Conservation (phyloP, 2,329 filamentous ascomycete species). For the Colletotrichum limetticola region DNA sequence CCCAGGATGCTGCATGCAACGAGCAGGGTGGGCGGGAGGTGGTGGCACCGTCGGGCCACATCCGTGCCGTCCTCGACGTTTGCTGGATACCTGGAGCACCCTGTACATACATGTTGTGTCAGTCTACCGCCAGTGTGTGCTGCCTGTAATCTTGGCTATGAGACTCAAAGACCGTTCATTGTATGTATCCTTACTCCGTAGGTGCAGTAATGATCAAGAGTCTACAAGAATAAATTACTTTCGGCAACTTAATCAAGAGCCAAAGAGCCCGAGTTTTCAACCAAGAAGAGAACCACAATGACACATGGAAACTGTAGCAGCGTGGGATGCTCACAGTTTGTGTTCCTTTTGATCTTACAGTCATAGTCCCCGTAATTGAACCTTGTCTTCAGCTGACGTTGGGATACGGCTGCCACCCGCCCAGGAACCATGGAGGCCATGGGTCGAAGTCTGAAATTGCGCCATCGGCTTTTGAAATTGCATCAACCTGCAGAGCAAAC, state of each 20-base stretch:
- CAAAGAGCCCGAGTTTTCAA: not conserved
- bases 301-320: not conserved
- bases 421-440: not conserved
- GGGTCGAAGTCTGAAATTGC: not conserved
- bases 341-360: not conserved
- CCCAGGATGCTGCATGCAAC: conserved; percentile 12
- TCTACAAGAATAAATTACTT: no score
- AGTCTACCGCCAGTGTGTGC: no score
- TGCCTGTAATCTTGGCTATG: not conserved
- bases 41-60: not conserved
- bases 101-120: no score
- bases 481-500: not conserved
- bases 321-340: not conserved
- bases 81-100: not conserved
- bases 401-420: not conserved
- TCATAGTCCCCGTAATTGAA: not conserved
- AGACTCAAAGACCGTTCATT: not conserved
- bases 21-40: conserved; percentile 1
- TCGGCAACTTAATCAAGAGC: not conserved
- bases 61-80: not conserved
- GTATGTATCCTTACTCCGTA: no score
- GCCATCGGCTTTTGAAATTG: conserved; percentile 28
- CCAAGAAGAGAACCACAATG: not conserved
- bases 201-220: no score
- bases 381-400: not conserved